Conservation (phyloP, 768 basidiomycete genomes). For the Cystoderma amianthinum region DNA sequence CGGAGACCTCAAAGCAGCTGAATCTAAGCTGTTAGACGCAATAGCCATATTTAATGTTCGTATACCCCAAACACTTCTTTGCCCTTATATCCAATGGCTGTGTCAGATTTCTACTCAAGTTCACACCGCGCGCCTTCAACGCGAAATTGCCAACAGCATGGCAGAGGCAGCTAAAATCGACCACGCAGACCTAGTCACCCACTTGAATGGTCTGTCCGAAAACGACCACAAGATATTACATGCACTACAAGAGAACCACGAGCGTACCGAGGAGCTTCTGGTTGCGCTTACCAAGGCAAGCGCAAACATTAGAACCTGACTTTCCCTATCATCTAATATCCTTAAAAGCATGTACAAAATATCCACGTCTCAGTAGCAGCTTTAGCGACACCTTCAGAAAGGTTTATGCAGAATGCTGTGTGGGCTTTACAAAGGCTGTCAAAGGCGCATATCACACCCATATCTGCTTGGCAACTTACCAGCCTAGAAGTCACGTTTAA, state of each 20-base stretch:
- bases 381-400: not conserved
- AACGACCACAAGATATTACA: not conserved
- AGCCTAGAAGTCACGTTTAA: not conserved
- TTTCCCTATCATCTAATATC: no score
- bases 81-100: not conserved
- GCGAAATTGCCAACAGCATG: not conserved
- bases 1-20: not conserved
- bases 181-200: not conserved
- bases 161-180: not conserved
- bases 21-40: not conserved
- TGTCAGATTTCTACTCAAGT: no score
- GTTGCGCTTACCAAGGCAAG: not conserved
- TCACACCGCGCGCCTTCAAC: not conserved
- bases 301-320: no score
- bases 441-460: not conserved
- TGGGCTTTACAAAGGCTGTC: not conserved
- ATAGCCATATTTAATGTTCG: not conserved
- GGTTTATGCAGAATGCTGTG: not conserved
- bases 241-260: not conserved
- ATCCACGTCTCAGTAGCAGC: not conserved
- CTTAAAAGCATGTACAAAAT: not conserved
- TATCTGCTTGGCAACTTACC: not conserved
- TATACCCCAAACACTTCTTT: not conserved
- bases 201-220: no score
- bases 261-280: not conserved